Percentiles rank a stretch among this genome's conserved stretches.
These are phyloP conservation scores for Plasmodiophora brassicae DNA, from an alignment of 208 protist genomes.

Conservation along the genomic window DNA sequence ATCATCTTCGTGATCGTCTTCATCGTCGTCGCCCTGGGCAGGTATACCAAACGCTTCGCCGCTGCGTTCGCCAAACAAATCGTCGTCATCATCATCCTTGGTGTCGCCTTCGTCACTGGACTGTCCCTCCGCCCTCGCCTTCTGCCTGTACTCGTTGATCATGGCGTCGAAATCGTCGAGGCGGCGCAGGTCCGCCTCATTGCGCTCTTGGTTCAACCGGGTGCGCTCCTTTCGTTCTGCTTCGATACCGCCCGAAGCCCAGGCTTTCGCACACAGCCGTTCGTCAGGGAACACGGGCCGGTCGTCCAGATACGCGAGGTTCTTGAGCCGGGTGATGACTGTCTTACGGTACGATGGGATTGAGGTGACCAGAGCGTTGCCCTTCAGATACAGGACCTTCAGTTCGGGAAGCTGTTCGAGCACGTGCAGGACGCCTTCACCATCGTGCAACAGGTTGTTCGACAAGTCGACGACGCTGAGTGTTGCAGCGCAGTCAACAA, in stretches of 20 bases:
- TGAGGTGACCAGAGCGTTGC: constrained; percentile 53
- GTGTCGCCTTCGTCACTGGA: neutral
- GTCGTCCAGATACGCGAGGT: constrained; percentile 65
- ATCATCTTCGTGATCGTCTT: neutral
- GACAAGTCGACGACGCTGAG: neutral
- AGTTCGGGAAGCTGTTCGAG: constrained; percentile 54
- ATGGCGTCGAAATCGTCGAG: constrained; percentile 14
- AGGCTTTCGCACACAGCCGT: constrained; percentile 50
- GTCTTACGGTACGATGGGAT: constrained; percentile 44
- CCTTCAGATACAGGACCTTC: constrained; percentile 58
- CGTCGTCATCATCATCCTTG: neutral
- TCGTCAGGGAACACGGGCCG: constrained; percentile 66
- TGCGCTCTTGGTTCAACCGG: constrained; percentile 24
- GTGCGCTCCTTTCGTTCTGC: constrained; percentile 47
- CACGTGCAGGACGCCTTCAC: constrained; percentile 48
- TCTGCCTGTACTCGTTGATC: neutral
- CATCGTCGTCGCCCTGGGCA: neutral
- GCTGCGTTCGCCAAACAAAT: neutral
- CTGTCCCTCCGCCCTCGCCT: neutral
- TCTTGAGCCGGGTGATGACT: neutral
- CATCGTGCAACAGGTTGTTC: constrained; percentile 57
- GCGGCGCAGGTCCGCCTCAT: neutral
- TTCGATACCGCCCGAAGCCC: constrained; percentile 46
- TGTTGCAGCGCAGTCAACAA: constrained; percentile 35
- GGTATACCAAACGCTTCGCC: too few species aligned